A percentile compares a stretch with the other conserved stretches of the same genome.
phyloP scores from a whole-genome alignment of 768 basidiomycete species.

The Nevesoporus exiguus region DNA sequence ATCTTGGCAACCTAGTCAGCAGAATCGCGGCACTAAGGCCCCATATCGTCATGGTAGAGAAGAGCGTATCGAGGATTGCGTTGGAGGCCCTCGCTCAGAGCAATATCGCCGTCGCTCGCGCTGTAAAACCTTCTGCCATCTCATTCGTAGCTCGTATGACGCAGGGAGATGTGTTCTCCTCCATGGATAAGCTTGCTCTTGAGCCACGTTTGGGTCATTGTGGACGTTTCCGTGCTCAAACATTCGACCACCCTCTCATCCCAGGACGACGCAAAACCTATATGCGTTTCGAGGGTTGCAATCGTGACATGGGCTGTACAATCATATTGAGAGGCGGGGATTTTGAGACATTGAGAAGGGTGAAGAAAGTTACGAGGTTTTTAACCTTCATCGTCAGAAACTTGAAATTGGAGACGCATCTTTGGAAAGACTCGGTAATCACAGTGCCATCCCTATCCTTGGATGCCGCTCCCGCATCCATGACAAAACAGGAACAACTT shows the following conservation, averaged over 20 bases:
- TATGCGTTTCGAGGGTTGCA: conserved; percentile 98
- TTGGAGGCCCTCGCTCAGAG: conserved; percentile 81
- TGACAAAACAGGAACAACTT: conserved; percentile 28
- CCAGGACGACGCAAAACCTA: conserved; percentile 94
- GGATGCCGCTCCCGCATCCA: conserved; percentile 56
- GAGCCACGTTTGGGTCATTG: conserved; percentile 92
- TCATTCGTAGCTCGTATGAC: conserved; percentile 90
- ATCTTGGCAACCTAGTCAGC: conserved; percentile 80
- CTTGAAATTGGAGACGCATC: conserved; percentile 86
- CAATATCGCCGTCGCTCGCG: conserved; percentile 86
- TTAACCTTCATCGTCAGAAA: conserved; percentile 91
- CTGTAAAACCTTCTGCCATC: conserved; percentile 85
- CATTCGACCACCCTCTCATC: conserved; percentile 91
- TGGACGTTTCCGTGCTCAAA: conserved; percentile 79
- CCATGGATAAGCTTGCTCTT: conserved; percentile 88
- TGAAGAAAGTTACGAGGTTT: conserved; percentile 93
- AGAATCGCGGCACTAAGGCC: conserved; percentile 91
- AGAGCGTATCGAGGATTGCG: conserved; percentile 86
- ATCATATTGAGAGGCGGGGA: conserved; percentile 88
- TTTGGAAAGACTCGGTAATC: conserved; percentile 90
- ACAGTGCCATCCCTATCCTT: conserved; percentile 63
- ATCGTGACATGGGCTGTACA: conserved; percentile 90
- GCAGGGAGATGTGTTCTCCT: conserved; percentile 91
- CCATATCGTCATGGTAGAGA: conserved; percentile 88
- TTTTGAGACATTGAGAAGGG: conserved; percentile 69